phyloP scores from a whole-genome alignment of 129 eudicot genomes.

The Artemisia annua region DNA sequence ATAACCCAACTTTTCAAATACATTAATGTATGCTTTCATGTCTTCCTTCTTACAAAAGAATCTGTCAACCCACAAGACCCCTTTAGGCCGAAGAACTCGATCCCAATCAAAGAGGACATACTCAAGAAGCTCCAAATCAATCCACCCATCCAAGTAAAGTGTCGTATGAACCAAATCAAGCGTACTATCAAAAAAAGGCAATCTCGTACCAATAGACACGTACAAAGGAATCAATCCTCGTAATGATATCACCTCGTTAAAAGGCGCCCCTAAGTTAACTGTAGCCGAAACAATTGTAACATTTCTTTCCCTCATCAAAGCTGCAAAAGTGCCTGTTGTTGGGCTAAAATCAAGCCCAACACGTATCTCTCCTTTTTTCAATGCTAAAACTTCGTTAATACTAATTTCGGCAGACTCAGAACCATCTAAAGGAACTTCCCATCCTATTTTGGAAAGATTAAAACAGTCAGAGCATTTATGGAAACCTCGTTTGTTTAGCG shows the following conservation, averaged over 20 bases:
- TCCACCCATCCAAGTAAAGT: conserved; percentile 38
- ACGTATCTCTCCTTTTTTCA: conserved; percentile 18
- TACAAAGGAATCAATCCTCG: conserved; percentile 41
- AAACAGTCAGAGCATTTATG: conserved; percentile 32
- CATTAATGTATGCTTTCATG: conserved; percentile 21
- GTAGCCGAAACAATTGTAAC: conserved; percentile 37
- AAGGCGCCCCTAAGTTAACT: conserved; percentile 45
- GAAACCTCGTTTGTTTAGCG: conserved; percentile 29
- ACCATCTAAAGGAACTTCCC: conserved; percentile 19
- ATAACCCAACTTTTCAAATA: conserved; percentile 26
- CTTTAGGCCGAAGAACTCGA: conserved; percentile 31
- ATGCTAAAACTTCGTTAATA: conserved; percentile 25
- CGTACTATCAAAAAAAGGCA: conserved; percentile 32
- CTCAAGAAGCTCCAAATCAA: conserved; percentile 27
- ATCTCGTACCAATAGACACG: conserved; percentile 28
- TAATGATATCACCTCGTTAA: conserved; percentile 39
- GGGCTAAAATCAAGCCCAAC: conserved; percentile 47
- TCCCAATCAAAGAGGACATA: conserved; percentile 36
- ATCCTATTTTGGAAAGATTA: conserved; percentile 32
- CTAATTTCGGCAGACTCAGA: conserved; percentile 23
- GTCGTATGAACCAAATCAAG: conserved; percentile 39
- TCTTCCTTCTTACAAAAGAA: conserved; percentile 31
- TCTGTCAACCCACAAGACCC: conserved; percentile 32
- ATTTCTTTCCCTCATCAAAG: conserved; percentile 40
- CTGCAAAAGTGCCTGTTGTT: conserved; percentile 44